Base-by-base conservation (phyloP, 768 basidiomycete species). In the Mycena belliarum region DNA sequence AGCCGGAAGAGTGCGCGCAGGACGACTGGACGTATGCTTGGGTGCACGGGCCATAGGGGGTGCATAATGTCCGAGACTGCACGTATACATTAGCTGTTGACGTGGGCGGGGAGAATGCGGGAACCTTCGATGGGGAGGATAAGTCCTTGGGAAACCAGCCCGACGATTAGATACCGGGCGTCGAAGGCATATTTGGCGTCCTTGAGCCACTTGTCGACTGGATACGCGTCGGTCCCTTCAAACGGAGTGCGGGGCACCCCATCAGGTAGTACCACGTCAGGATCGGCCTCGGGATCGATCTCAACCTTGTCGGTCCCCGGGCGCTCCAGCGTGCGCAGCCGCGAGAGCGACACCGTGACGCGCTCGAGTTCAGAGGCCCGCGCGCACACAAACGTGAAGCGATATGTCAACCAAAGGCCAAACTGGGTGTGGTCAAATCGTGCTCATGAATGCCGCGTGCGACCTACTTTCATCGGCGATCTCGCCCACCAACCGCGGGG, bases 1-100 rank as follows among this genome's bases (percentile, higher is more conserved):
- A 60, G 49, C 0, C 63, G 63, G 51, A 62, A 65, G 20, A 65
- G 57, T 2, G 50, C 57, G 9, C 63, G 52, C 33, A 65, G 57
- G 43, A 45, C 50, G 26, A 49, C 42, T 35, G 42, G 24, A 29
- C 52, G 56, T 2, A 28, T 52, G 26, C n/a, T n/a, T 10, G 37
- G 25, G 7, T 35, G 7, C 1, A 47, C 18, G 33, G 53, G 57
- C 51, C 51, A 55, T 21, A 64, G 52, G 4, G 18, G 23, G 60
- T 65, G 63, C 5, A 59, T 28, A 11, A 65, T 37, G 23, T 61
- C 46, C 6, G 50, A 3, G 37, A 59, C 63, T 64, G 32, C 2
- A 14, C 9, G 4, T 4, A 10, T 2, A 32, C 9, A 32, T 41
- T 21, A 54, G 38, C 3, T 25, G 12, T 18, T 5, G n/a, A n/a